These are phyloP conservation scores for Nyctanthes arbortristis DNA, from an alignment of 257 asterid genomes.

Conservation along the genomic window DNA sequence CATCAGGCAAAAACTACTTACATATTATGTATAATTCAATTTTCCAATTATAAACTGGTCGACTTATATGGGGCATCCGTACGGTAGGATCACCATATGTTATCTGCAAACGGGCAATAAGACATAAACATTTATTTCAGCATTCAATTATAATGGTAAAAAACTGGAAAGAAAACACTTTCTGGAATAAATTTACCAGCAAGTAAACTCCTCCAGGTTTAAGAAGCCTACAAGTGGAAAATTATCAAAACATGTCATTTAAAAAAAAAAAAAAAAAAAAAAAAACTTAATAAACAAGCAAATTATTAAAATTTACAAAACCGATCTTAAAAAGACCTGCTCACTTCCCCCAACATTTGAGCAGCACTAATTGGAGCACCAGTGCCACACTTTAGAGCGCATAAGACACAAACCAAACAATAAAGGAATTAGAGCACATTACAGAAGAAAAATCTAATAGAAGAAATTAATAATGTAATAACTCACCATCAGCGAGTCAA, in stretches of 20 bases:
- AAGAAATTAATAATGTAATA: constrained; percentile 23
- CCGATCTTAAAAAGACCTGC: constrained; percentile 56
- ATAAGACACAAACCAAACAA: constrained; percentile 9
- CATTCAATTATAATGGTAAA: constrained; percentile 12
- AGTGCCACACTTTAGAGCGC: constrained; percentile 68
- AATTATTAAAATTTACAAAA: no score
- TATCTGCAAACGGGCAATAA: constrained; percentile 58
- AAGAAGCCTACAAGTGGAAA: constrained; percentile 73
- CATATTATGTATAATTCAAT: constrained; percentile 79
- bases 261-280: neutral
- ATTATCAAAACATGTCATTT: constrained; percentile 14
- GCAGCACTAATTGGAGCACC: constrained; percentile 79
- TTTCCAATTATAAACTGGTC: constrained; percentile 80
- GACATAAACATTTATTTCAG: constrained; percentile 15
- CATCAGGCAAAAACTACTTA: constrained; percentile 44
- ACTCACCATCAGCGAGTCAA: constrained; percentile 96
- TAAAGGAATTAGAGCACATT: constrained; percentile 19
- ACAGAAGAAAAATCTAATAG: constrained; percentile 11
- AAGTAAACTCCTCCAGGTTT: constrained; percentile 93
- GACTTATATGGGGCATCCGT: constrained; percentile 79
- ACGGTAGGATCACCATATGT: constrained; percentile 95
- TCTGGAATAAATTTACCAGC: constrained; percentile 58
- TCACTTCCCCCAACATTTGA: constrained; percentile 98
- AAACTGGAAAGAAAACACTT: constrained; percentile 20
- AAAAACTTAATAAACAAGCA: constrained; percentile 1